Percentiles rank a stretch among this genome's conserved stretches.
phyloP scores from a whole-genome alignment of 768 basidiomycete genomes.

The Baorangia bicolor region DNA sequence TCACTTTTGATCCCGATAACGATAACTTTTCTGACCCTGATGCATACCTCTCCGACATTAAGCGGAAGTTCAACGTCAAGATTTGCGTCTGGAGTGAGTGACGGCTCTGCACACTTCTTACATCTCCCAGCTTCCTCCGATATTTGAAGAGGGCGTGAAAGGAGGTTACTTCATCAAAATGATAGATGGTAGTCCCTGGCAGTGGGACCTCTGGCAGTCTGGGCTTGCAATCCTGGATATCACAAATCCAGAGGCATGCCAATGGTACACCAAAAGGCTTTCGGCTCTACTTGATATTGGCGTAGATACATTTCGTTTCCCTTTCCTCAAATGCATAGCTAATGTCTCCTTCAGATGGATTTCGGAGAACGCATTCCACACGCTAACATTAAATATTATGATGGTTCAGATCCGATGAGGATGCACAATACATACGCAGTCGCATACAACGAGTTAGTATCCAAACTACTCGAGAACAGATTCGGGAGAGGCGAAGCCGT shows the following conservation, averaged over 20 bases:
- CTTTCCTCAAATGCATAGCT: background rate
- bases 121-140: slow-evolving; percentile 64
- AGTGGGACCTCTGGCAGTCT: slow-evolving; percentile 70
- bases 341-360: too few relatives aligned
- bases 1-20: slow-evolving; percentile 78
- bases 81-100: slow-evolving; percentile 69
- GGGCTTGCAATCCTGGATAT: slow-evolving; percentile 65
- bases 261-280: slow-evolving; percentile 48
- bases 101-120: slow-evolving; percentile 37
- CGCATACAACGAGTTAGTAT: slow-evolving; percentile 70
- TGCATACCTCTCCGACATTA: slow-evolving; percentile 61
- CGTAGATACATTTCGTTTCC: slow-evolving; percentile 32
- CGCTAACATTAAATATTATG: slow-evolving; percentile 56
- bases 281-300: slow-evolving; percentile 45
- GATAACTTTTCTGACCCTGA: slow-evolving; percentile 72
- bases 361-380: too few relatives aligned
- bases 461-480: slow-evolving; percentile 53
- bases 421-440: slow-evolving; percentile 73
- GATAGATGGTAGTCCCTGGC: slow-evolving; percentile 63
- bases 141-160: slow-evolving; percentile 66
- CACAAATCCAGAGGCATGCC: slow-evolving; percentile 50
- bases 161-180: slow-evolving; percentile 72
- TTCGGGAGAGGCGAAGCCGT: slow-evolving; percentile 66
- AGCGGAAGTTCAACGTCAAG: slow-evolving; percentile 62
- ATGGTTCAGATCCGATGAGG: slow-evolving; percentile 65